Evolutionary conservation across 2,329 filamentous ascomycete species (phyloP), one percentile per base, ranked within the genome.

Genomic region (Colletotrichum endophyticum): DNA sequence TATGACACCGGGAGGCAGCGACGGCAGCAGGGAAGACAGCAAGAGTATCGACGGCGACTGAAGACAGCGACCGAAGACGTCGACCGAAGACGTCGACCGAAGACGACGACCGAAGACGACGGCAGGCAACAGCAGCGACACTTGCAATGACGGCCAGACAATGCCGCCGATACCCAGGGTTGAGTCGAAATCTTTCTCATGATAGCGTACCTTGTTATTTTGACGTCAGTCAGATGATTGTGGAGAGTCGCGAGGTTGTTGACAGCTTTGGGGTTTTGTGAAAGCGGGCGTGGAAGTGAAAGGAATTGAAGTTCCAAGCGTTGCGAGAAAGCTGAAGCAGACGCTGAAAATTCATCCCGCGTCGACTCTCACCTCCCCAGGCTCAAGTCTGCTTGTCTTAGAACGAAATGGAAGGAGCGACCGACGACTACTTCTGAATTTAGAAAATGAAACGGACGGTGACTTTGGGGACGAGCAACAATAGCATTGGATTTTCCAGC

Each of bases 361-460:
- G 19, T 49, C 39, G 3, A 0, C 39, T n/a, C 39, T 49, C 9
- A n/a, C 39, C 0, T 7, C 19, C 36, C 0, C 36, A 44, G 39
- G 39, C 19, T n/a, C 19, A 19, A 49, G 9, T 3, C 19, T n/a
- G 39, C 39, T 12, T 11, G 8, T 7, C 34, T 39, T 16, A 7
- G 13, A 39, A 8, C 16, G 19, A n/a, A 49, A 49, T 1, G 19
- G 39, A 49, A 49, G 1, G 39, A 49, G 19, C 19, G 2, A n/a
- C 1, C 19, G 2, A 12, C 3, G 2, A 1, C 0, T 49, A n/a
- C 39, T 49, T 49, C 39, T 49, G 19, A 4, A 1, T 12, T 12
- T 6, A 5, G 39, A n/a, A 49, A 12, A 6, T 1, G 3, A 1
- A 6, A n/a, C 5, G 1, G 16, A 1, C 2, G 5, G 0, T n/a